Evolutionary conservation across 495 filamentous ascomycete species (phyloP).

Genomic region (Talaromyces ruber): DNA sequence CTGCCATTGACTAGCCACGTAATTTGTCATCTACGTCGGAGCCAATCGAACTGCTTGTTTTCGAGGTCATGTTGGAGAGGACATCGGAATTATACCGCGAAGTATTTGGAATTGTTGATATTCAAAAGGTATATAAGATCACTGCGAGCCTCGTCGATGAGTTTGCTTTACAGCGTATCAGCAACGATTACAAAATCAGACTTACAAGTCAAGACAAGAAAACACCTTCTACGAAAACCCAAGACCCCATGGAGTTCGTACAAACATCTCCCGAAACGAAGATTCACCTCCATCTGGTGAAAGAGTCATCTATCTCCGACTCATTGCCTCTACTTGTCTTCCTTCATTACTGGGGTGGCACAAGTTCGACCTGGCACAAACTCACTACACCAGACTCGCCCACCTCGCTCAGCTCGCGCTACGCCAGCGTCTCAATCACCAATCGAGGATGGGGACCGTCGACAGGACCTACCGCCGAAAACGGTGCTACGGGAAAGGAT

Average conservation of each 20-base stretch:
- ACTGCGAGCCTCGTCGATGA: neutral
- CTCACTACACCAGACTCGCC: conserved; percentile 16
- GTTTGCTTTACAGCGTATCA: neutral
- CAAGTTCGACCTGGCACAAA: conserved; percentile 25
- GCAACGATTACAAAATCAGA: neutral
- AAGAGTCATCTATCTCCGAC: neutral
- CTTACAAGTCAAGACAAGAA: neutral
- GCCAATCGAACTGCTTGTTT: neutral
- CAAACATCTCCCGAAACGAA: neutral
- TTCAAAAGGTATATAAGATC: neutral
- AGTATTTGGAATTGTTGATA: neutral
- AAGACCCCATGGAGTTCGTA: neutral
- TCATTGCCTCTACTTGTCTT: conserved; percentile 22
- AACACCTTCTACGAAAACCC: neutral
- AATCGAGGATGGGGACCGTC: conserved; percentile 35
- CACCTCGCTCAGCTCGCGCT: conserved; percentile 9
- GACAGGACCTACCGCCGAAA: conserved; percentile 14
- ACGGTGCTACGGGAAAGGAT: neutral
- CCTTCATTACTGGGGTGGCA: conserved; percentile 38
- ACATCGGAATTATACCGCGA: neutral
- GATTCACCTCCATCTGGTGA: neutral
- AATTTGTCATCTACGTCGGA: neutral
- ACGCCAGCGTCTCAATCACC: conserved; percentile 21
- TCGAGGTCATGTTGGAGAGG: neutral
- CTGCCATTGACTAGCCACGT: too few species aligned